Evolutionary conservation across 2,329 filamentous ascomycete species (phyloP), one percentile per base, ranked within the genome.

Genomic region (Zasmidium angulare): DNA sequence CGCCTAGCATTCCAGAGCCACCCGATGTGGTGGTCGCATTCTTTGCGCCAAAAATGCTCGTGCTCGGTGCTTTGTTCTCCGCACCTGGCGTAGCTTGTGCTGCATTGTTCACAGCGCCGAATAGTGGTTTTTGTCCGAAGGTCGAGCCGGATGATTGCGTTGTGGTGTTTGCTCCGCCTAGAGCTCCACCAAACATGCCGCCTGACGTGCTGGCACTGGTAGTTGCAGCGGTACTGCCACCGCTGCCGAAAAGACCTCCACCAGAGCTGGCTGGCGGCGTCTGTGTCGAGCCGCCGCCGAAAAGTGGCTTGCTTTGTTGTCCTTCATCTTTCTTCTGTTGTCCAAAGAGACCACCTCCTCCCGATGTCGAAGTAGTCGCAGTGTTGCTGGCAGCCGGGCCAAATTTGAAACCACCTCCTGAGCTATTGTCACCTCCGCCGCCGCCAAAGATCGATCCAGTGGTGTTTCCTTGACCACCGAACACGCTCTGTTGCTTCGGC

Each of bases 401-500:
- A 26, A 50, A 50, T 22, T 24, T 50, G 21, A 50, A 26, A 2
- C 48, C 48, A n/a, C 48, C 51, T 36, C 50, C 55, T 22, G 51
- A 53, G 53, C 47, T 57, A 24, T 56, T 55, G 55, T 36, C 56
- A 40, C 54, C 53, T n/a, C 31, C 46, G 19, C 50, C 49, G 14
- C 46, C 58, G 46, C 60, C 59, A 21, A 65, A 61, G 9, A 55
- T 19, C 9, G 40, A 14, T 47, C 53, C 53, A 23, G 26, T 23
- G 24, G 29, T 21, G 29, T 29, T 26, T 11, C 23, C 36, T 20
- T 46, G 19, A 17, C 29, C 14, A 20, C 56, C 56, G 12, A 59
- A 55, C 14, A 55, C 10, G 26, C 24, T 52, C n/a, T 48, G 52
- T 9, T 62, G 58, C 54, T 66, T 66, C 2, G 64, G 64, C 47